A percentile compares a stretch with the other conserved stretches of the same genome.
phyloP scores from a whole-genome alignment of 2,329 filamentous ascomycete species.

The Paraphoma chrysanthemicola region DNA sequence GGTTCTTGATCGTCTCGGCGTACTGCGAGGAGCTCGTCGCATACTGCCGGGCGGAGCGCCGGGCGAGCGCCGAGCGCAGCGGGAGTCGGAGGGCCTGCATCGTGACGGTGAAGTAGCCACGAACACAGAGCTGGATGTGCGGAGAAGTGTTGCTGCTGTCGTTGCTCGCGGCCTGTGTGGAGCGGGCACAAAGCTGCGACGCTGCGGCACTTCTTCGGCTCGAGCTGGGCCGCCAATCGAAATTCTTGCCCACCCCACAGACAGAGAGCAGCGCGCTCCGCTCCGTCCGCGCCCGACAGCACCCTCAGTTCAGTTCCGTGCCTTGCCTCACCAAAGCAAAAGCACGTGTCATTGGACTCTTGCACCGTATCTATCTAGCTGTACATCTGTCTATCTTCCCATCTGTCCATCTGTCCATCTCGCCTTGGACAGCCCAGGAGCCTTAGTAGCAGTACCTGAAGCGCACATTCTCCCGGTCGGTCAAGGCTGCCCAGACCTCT shows the following conservation, averaged over 20 bases:
- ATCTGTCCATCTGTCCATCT: too few relatives aligned
- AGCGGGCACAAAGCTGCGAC: conserved; percentile 28
- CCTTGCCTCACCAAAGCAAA: too few relatives aligned
- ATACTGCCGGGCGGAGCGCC: conserved; percentile 77
- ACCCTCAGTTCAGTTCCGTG: background rate
- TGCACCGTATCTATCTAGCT: too few relatives aligned
- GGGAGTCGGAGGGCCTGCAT: conserved; percentile 90
- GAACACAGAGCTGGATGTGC: conserved; percentile 27
- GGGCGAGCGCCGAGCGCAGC: conserved; percentile 71
- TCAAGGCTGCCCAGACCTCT: conserved; percentile 1
- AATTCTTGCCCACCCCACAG: conserved; percentile 9
- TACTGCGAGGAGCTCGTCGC: conserved; percentile 70
- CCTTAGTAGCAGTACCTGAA: conserved; percentile 20
- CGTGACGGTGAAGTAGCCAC: conserved; percentile 49
- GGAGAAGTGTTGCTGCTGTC: conserved; percentile 17
- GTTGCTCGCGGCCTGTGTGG: conserved; percentile 24
- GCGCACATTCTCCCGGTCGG: conserved; percentile 3
- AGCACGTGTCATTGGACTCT: too few relatives aligned
- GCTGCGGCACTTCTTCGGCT: conserved; percentile 27
- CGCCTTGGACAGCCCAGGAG: background rate
- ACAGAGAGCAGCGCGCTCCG: too few relatives aligned
- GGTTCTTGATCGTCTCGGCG: conserved; percentile 65
- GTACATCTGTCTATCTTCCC: too few relatives aligned
- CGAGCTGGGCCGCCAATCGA: conserved; percentile 22
- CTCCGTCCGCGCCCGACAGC: conserved; percentile 1